Percentiles rank a stretch among this genome's conserved stretches.
Evolutionary conservation across 2,329 filamentous ascomycete genomes (phyloP).

Genomic region (Pseudohalonectria lignicola): DNA sequence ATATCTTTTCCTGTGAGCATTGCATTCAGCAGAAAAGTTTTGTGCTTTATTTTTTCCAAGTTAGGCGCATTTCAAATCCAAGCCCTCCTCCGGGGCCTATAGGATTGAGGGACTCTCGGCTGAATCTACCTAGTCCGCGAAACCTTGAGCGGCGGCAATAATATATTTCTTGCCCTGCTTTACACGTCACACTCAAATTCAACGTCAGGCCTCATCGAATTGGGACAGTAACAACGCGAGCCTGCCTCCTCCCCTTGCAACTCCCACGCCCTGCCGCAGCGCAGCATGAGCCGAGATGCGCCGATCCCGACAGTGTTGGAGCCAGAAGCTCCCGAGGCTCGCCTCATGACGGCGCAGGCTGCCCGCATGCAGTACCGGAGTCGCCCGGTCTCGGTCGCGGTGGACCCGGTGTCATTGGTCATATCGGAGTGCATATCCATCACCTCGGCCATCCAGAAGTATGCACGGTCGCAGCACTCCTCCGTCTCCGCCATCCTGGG

Average conservation of each 20-base stretch:
- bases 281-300: constrained; percentile 24
- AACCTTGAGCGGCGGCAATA: too few species aligned
- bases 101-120: too few species aligned
- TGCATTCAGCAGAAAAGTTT: too few species aligned
- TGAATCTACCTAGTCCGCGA: too few species aligned
- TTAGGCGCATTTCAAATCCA: too few species aligned
- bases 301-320: constrained; percentile 15
- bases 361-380: constrained; percentile 48
- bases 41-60: too few species aligned
- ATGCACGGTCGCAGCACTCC: constrained; percentile 90
- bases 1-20: too few species aligned
- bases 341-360: constrained; percentile 15
- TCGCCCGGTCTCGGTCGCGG: constrained; percentile 63
- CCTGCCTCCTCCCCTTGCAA: not conserved
- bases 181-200: too few species aligned
- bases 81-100: too few species aligned
- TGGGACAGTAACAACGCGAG: too few species aligned
- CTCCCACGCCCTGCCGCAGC: not conserved
- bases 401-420: constrained; percentile 84
- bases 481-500: constrained; percentile 94
- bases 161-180: too few species aligned
- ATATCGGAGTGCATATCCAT: constrained; percentile 99
- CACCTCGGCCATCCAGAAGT: constrained; percentile 95
- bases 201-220: too few species aligned
- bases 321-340: constrained; percentile 5